phyloP scores from a whole-genome alignment of 1,284 basidiomycete genomes.

The Irpex lacteus region DNA sequence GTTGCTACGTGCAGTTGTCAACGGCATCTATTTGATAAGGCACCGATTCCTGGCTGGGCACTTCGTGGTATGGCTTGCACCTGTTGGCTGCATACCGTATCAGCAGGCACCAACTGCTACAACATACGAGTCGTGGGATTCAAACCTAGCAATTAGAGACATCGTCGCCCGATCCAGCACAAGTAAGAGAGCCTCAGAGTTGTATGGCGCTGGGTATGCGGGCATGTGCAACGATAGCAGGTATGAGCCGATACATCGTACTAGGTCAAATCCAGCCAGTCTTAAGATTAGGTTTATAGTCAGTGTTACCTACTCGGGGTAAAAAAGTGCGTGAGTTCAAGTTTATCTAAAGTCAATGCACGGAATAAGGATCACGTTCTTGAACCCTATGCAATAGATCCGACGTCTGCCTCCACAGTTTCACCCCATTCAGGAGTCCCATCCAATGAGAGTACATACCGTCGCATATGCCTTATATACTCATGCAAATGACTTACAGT shows the following conservation, averaged over 20 bases:
- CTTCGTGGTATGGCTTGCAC: not conserved
- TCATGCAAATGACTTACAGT: not conserved
- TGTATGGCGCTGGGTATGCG: not conserved
- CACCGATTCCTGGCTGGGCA: not conserved
- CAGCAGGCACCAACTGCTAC: not conserved
- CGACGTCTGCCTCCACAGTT: not conserved
- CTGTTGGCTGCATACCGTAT: not conserved
- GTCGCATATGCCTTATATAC: not conserved
- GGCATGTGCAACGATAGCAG: not conserved
- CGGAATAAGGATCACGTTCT: not conserved
- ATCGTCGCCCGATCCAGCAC: not conserved
- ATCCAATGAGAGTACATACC: not conserved
- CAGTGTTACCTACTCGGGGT: not conserved
- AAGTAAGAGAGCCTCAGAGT: not conserved
- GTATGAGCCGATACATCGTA: not conserved
- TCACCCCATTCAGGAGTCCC: not conserved
- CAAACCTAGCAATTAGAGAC: not conserved
- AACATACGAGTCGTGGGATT: not conserved
- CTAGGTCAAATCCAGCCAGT: not conserved
- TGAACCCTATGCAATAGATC: not conserved
- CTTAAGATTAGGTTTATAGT: not conserved
- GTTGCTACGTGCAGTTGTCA: not conserved
- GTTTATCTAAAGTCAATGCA: not conserved
- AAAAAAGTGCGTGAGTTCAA: not conserved
- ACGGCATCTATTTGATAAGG: not conserved